Evolutionary conservation across 441 rosid species (phyloP), one percentile per base, ranked within the genome.

Genomic region (Syzygium malaccense): DNA sequence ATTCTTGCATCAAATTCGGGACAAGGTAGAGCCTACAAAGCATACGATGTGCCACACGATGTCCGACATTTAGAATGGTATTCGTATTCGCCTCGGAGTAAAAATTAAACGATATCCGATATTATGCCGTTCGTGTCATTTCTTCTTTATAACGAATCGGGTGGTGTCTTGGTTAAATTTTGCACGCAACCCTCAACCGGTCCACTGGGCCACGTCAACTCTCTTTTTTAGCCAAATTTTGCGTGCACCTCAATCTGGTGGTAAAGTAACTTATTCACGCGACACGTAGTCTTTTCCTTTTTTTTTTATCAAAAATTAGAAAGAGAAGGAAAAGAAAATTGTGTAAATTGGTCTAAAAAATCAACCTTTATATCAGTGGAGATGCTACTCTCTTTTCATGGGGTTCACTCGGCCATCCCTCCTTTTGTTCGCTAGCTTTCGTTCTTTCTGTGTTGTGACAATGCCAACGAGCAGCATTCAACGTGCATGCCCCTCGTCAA

Each of bases 341-440:
- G 79, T 68, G 45, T 33, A 26, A 12, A 66, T 32, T 37, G 41
- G 23, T 32, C 41, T 20, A 15, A 37, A 71, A 66, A 66, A 66
- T 30, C 75, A 32, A 20, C 41, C 75, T 32, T 66, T 66, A 14
- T 32, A 66, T 30, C 9, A 66, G 75, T 66, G 75, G 75, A 37
- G 80, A 71, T 71, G 80, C 80, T 26, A 71, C 80, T 75, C 49
- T 71, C 83, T 75, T 41, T 75, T 75, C 83, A 37, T 75, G 83
- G 51, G 51, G 51, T 75, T 75, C 51, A 23, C 83, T 37, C 0
- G 26, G n/a, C 51, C 51, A 75, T 37, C 51, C 51, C 83, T 37
- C 83, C 51, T 75, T 75, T 75, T 71, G 83, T 37, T 71, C 25
- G 14, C 51, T 37, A 71, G 51, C 83, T 71, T 71, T 71, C 83